Conservation (phyloP, 1,284 basidiomycete species). For the Ceraceosorus guamensis region DNA sequence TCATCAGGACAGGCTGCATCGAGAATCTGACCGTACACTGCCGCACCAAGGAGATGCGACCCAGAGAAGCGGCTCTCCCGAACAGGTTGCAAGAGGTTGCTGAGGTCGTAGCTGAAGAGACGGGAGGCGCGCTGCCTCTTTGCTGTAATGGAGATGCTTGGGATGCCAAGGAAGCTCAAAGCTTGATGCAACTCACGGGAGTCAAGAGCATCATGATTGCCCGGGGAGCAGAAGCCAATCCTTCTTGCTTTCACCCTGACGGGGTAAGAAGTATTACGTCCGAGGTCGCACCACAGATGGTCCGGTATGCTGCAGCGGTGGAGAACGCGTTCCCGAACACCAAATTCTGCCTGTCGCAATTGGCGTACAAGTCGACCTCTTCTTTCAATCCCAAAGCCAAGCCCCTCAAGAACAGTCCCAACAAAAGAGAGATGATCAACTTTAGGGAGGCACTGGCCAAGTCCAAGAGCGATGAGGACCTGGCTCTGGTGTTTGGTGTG, state of each 20-base stretch:
- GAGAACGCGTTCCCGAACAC: conserved; percentile 74
- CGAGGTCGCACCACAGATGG: conserved; percentile 38
- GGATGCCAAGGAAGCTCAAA: conserved; percentile 68
- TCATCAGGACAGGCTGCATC: conserved; percentile 73
- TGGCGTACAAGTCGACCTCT: conserved; percentile 41
- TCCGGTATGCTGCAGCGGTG: conserved; percentile 28
- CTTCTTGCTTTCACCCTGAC: conserved; percentile 68
- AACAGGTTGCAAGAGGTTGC: conserved; percentile 76
- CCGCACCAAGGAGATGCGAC: conserved; percentile 85
- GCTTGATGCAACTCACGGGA: conserved; percentile 60
- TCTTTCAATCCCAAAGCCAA: conserved; percentile 4
- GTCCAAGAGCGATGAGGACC: conserved; percentile 26
- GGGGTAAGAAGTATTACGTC: conserved; percentile 27
- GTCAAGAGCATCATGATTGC: conserved; percentile 95
- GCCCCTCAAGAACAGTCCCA: conserved; percentile 1
- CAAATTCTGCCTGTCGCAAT: conserved; percentile 72
- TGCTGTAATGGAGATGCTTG: conserved; percentile 90
- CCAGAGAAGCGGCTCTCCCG: conserved; percentile 70
- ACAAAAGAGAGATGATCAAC: conserved; percentile 12
- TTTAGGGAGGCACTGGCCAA: conserved; percentile 25
- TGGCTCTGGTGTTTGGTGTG: conserved; percentile 20
- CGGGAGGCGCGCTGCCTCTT: conserved; percentile 62
- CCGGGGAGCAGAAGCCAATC: conserved; percentile 84
- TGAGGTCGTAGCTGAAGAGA: conserved; percentile 59
- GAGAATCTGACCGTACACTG: conserved; percentile 89